Evolutionary conservation across 345 rosid species (phyloP), one percentile per base, ranked within the genome.

Genomic region (Nephelium lappaceum): DNA sequence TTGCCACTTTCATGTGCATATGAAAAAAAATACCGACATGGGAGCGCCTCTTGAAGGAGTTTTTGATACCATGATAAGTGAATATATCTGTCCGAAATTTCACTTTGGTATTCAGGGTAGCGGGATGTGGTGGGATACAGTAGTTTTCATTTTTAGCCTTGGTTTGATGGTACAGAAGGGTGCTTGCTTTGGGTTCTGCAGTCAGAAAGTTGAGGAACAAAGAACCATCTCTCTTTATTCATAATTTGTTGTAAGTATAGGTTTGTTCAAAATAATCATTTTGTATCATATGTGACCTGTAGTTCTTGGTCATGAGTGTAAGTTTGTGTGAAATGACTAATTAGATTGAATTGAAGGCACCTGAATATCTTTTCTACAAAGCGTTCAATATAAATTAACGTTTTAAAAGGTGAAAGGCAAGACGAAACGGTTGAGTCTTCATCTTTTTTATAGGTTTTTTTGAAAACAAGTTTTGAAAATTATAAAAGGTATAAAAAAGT

Each of bases 231-330:
- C 41, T 75, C 47, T 65, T 31, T 27, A 18, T 60, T 27, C 27
- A 7, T 75, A 31, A 64, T 49, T 47, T 60, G 55, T 75, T 65
- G 71, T 75, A 64, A 75, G 62, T 42, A 12, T 14, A 16, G 23
- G 64, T 62, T 62, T 9, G 27, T 45, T 61, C 39, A n/a, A 64
- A 47, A 45, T 49, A n/a, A 65, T 75, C 47, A 27, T 1, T 60
- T n/a, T 64, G 61, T 62, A 75, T 64, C 11, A 18, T 75, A 63
- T 25, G 71, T 45, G 11, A 45, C 1, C 10, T 14, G 4, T 12
- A 5, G n/a, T 12, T 19, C 25, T 43, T 47, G 31, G 70, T 11
- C 14, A 8, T 16, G 67, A 8, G 39, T 21, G 51, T 31, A 45
- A 45, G 8, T 6, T 45, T 45, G 51, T 45, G 51, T 45, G 51